Evolutionary conservation across 2,329 filamentous ascomycete genomes (phyloP), one percentile per base, ranked within the genome.

Genomic region (Pestalotiopsis sp.): DNA sequence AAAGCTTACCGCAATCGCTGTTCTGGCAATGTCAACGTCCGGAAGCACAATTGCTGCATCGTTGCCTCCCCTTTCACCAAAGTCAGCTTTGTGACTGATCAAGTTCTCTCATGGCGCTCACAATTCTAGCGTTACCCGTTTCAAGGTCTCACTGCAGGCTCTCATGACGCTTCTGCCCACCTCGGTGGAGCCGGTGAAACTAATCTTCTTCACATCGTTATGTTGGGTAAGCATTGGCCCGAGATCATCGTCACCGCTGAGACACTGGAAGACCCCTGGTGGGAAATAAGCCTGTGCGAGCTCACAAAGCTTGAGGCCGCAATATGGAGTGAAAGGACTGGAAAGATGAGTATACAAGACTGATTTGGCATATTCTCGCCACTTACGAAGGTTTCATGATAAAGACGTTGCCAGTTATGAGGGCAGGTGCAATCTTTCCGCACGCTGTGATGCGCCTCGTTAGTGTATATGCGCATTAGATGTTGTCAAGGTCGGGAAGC

Each of bases 91-190:
- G 1, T 20, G 25, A 59, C 6, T 7, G 1, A 59, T 14, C 17
- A 11, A 25, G 20, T 31, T 31, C 11, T 58, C 14, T n/a, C 1
- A 1, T 25, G 56, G 3, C 20, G 14, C 56, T 59, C 3, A 59
- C 56, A 59, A 20, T 31, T 25, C 56, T 4, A 59, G 56, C 27
- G 23, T 31, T 7, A 31, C 23, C 56, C 56, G 23, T 3, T 31
- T 59, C 67, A 88, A 78, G 0, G 85, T 87, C 74, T 81, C 81
- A 25, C 83, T 78, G 66, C 81, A 81, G 20, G 80, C 82, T 69
- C 82, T 83, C 84, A 87, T 86, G 72, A 88, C 84, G 77, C 84
- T 85, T 80, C 87, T 87, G 38, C 86, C 86, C 1, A 86, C 88
- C 1, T 82, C 81, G 66, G 81, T 85, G 38, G 84, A 86, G 14